These are phyloP conservation scores for Gelatoporia subvermispora DNA, from an alignment of 768 basidiomycete genomes.

Conservation along the genomic window DNA sequence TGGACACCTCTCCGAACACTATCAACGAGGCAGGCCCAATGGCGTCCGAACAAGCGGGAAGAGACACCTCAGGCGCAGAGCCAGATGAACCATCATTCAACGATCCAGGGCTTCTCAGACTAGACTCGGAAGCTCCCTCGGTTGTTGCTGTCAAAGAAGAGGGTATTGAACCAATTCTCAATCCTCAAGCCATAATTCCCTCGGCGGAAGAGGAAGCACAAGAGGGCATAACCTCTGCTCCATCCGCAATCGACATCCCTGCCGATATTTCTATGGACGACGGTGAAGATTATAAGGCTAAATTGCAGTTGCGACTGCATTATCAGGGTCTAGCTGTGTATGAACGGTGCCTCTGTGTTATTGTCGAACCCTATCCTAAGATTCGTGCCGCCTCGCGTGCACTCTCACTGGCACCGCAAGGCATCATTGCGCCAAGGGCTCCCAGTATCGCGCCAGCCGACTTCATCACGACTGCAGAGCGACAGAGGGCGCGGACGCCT, in stretches of 20 bases:
- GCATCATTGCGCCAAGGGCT: slow-evolving; percentile 24
- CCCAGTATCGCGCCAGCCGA: slow-evolving; percentile 29
- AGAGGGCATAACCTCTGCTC: neutral
- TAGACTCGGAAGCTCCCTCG: neutral
- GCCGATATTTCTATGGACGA: slow-evolving; percentile 33
- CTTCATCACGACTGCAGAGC: slow-evolving; percentile 18
- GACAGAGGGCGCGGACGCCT: slow-evolving; percentile 51
- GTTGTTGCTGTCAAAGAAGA: neutral
- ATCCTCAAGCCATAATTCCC: no score
- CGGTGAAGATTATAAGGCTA: slow-evolving; percentile 61
- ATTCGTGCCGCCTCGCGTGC: slow-evolving; percentile 33
- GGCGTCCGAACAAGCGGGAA: no score
- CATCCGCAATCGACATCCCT: neutral
- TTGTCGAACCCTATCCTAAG: slow-evolving; percentile 77
- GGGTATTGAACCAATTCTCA: neutral
- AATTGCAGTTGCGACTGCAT: slow-evolving; percentile 67
- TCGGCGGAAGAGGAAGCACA: no score
- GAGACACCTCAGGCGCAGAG: neutral
- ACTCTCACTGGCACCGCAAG: slow-evolving; percentile 27
- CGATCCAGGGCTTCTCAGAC: neutral
- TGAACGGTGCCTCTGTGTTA: slow-evolving; percentile 72
- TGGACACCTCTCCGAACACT: slow-evolving; percentile 4
- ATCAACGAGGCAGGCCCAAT: slow-evolving; percentile 5
- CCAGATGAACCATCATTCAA: no score
- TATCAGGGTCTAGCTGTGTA: slow-evolving; percentile 71